Base-by-base conservation (phyloP, 2,329 filamentous ascomycete species). In the Ascosphaera acerosa region DNA sequence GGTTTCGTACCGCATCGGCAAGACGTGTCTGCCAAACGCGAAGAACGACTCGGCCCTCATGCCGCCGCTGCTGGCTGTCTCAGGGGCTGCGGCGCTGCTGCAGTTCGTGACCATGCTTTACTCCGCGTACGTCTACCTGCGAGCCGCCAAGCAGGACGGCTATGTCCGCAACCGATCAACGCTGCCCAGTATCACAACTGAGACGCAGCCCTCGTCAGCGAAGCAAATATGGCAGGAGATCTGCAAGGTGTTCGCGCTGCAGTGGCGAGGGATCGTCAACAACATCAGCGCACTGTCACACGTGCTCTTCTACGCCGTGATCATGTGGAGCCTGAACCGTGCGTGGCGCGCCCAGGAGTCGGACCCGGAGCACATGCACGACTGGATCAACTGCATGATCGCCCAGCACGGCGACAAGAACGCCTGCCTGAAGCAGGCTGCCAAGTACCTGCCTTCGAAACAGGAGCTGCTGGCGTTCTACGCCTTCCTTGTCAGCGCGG, bases 21-120 rank as follows among this genome's bases (percentile, higher is more conserved):
- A 66, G 30, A 76, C 81, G 17, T 97, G 87, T 52, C 84, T 92
- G 49, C 82, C 94, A 57, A 94, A 94, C 57, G 78, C 90, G 50
- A 55, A 67, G 34, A 67, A 90, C 49, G 82, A 78, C 36, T 66
- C 70, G 18, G 76, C 75, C 46, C 78, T 91, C 45, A 94, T 84
- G 84, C 78, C 82, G 10, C 89, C 87, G 1, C 53, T 92, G 17
- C 60, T 91, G 40, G 66, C 72, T 3, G 75, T 94, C 43, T 66
- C 78, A 19, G 74, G 68, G 15, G 54, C 74, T 25, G 76, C 81
- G 1, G 65, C 80, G 41, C 58, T 92, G 34, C 62, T 82, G 19
- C 87, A 92, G 44, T 66, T 92, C 39, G 62, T 67, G 27, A 94
- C 87, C 4, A 84, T 81, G 52, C 60, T 62, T 10, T 94, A 97